Base-by-base conservation (phyloP, 2,329 filamentous ascomycete species). In the Sordariomycetes sp. region DNA sequence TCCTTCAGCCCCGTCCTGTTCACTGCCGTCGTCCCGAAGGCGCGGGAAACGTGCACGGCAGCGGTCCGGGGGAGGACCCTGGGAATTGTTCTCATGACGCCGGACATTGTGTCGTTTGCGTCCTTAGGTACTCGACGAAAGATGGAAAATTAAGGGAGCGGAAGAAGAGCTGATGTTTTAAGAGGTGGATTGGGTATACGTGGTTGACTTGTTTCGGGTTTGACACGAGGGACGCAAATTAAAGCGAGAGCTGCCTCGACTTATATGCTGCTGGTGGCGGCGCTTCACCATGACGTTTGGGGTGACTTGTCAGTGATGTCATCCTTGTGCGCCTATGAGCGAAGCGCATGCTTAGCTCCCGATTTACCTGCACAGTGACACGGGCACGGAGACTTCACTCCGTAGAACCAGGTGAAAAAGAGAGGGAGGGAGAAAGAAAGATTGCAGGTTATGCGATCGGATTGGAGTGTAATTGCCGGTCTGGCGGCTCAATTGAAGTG, bases 1-100 rank as follows among this genome's bases (percentile, higher is more conserved):
- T 85, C 81, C 69, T 84, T 86, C 63, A 79, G 76, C 0, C 74
- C 62, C 58, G 84, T 79, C 53, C 72, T 72, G 10, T 68, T 62
- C 1, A 67, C 66, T 10, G 73, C 61, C 55, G 71, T 73, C 13
- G 76, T 77, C 59, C 74, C 76, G 69, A 84, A 83, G 42, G 73
- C 66, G 56, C 79, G 73, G 12, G 76, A 72, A 32, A 71, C 66
- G 52, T 73, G 57, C 34, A 55, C 56, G 17, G 57, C 35, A 60
- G 70, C 71, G 61, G 74, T 61, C 56, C 75, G 74, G 66, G 77
- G 74, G 7, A 10, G n/a, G 45, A 50, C n/a, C 20, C 45, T 20
- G 17, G 45, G 45, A 24, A 50, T 20, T 8, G 45, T 50, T 24
- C 45, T 50, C 45, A 20, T 20, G 45, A 24, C 20, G 12, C 5